Evolutionary conservation across 257 asterid genomes (phyloP), one percentile per base, ranked within the genome.

Genomic region (Solanum peruvianum): DNA sequence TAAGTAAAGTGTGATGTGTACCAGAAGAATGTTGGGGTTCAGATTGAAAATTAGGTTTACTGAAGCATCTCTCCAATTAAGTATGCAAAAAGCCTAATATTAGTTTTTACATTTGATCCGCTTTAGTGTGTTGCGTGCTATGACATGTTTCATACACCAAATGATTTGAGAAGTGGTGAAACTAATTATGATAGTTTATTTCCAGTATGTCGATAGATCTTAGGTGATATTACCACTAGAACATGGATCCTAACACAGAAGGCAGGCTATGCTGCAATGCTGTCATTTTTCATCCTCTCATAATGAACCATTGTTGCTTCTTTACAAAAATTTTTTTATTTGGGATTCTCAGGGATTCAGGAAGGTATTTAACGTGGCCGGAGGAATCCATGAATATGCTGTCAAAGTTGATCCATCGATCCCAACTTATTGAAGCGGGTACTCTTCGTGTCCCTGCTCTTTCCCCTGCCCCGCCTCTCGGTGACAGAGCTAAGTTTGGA

Each of bases 311-410:
- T 13, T 14, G 35, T 41, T 86, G 83, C 67, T 70, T 67, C 76
- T 45, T 82, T 39, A 84, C 25, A 56, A 56, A 1, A 27, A 27
- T 27, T 27, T 27, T 27, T 27, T 27, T 27, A 56, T 56, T 77
- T 72, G 83, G 71, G 64, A 67, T 87, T 85, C 15, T 83, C 95
- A 96, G 99, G 98, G 99, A 80, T 97, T 97, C 91, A 94, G 90
- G 91, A 93, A 82, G 87, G 94, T 95, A 44, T 94, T 88, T 94
- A 97, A 97, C n/a, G 90, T 97, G 29, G 89, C 96, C 0, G 99
- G 99, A 76, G 99, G 99, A 87, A 95, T 97, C 89, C 98, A 97
- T 81, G 92, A 93, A 86, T 97, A 95, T 72, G 98, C 99, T 33
- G 87, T 90, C 15, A 92, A 92, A 87, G 98, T 90, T 89, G 98